Evolutionary conservation across 1,139 yeast species (phyloP).

Genomic region (Wickerhamomyces sp.): DNA sequence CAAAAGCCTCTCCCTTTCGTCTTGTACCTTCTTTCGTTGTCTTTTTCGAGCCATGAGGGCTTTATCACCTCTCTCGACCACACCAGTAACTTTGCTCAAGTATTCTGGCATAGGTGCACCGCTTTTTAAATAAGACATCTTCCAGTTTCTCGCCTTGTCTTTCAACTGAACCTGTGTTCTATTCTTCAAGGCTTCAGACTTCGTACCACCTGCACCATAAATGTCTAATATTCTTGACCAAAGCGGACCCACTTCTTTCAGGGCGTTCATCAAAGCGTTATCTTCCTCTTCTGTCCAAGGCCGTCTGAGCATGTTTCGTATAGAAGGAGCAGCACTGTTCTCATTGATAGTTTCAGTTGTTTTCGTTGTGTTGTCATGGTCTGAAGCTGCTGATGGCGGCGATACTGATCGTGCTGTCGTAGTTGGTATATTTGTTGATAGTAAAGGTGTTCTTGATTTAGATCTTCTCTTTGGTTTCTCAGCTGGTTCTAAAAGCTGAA

Average conservation of each 20-base stretch:
- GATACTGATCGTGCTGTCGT: constrained; percentile 1
- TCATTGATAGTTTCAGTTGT: no score
- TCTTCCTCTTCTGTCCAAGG: constrained; percentile 93
- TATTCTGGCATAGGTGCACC: constrained; percentile 74
- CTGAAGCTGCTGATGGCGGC: background rate
- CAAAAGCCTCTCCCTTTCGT: constrained; percentile 3
- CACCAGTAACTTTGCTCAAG: constrained; percentile 82
- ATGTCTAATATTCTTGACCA: constrained; percentile 88
- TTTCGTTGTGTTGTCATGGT: background rate
- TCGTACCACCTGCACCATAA: constrained; percentile 89
- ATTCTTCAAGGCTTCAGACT: constrained; percentile 78
- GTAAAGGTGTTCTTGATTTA: background rate
- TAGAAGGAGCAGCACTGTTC: constrained; percentile 18
- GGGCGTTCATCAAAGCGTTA: constrained; percentile 74
- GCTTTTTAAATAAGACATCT: constrained; percentile 72
- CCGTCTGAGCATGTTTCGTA: constrained; percentile 28
- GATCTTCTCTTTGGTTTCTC: background rate
- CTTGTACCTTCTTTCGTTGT: constrained; percentile 11
- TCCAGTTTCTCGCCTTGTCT: constrained; percentile 95
- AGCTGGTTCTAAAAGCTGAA: constrained; percentile 2
- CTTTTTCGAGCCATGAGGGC: constrained; percentile 16
- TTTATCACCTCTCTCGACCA: constrained; percentile 40
- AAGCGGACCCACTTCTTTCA: constrained; percentile 79
- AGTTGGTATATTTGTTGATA: background rate
- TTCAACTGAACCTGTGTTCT: constrained; percentile 88